Evolutionary conservation across 768 basidiomycete genomes (phyloP).

Genomic region (Strobilomyces dryophilus): DNA sequence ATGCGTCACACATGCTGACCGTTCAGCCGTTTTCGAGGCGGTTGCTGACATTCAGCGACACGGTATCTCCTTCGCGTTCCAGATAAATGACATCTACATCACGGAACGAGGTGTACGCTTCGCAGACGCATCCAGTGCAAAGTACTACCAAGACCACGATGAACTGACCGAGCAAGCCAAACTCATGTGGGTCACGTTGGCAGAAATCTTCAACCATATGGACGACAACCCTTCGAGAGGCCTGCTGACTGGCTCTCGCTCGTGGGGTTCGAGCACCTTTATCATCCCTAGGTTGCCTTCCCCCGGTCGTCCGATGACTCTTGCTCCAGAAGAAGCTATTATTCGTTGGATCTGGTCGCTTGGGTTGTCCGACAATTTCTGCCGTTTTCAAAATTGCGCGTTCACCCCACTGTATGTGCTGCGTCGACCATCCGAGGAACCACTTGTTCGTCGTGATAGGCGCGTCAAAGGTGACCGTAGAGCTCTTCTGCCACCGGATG

Average conservation of each 20-base stretch:
- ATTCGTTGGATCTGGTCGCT: slow-evolving; percentile 23
- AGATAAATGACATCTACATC: slow-evolving; percentile 24
- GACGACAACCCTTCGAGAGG: background rate
- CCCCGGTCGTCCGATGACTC: slow-evolving; percentile 15
- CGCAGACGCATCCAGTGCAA: slow-evolving; percentile 15
- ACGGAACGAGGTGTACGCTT: slow-evolving; percentile 30
- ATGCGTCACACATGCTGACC: slow-evolving; percentile 20
- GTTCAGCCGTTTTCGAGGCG: slow-evolving; percentile 26
- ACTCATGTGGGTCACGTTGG: slow-evolving; percentile 15
- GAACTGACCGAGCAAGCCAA: slow-evolving; percentile 21
- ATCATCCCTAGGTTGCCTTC: slow-evolving; percentile 28
- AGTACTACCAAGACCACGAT: slow-evolving; percentile 22
- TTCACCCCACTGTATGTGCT: background rate
- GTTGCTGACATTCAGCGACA: slow-evolving; percentile 31
- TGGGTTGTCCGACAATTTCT: slow-evolving; percentile 10
- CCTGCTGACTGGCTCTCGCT: slow-evolving; percentile 1
- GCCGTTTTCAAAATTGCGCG: background rate
- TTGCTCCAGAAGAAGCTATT: slow-evolving; percentile 15
- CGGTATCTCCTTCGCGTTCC: slow-evolving; percentile 20
- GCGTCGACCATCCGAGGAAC: background rate
- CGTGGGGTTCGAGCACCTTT: background rate
- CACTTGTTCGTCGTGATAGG: slow-evolving; percentile 3
- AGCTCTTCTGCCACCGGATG: slow-evolving; percentile 18
- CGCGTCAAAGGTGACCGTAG: slow-evolving; percentile 4
- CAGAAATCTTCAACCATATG: slow-evolving; percentile 18